Evolutionary conservation across 2,329 filamentous ascomycete species (phyloP), one percentile per base, ranked within the genome.

Genomic region (Ophiocordyceps camponoti-floridani): DNA sequence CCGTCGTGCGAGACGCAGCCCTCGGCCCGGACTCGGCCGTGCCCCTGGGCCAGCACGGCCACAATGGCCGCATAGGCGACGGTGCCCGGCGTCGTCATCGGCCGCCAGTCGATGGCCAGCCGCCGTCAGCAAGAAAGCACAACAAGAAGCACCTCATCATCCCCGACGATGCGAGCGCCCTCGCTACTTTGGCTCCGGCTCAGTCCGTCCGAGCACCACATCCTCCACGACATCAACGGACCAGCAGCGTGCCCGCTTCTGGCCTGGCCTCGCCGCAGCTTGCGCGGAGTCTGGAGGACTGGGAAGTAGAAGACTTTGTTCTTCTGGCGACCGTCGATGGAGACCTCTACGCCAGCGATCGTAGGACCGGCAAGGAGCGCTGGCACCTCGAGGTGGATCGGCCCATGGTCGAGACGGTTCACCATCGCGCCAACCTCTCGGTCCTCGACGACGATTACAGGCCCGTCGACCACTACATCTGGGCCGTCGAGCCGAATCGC

Each of bases 261-360:
- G 79, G 78, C 56, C 71, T 83, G 64, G 75, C 82, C 70, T 80
- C 84, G 83, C 83, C 81, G 81, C 82, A 84, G 62, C 73, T 74
- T 82, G 89, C 87, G 88, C 88, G 89, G 79, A 93, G 82, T 73
- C 73, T 96, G 76, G 82, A 88, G 77, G 89, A 95, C 70, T 96
- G 89, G 89, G 86, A 95, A 83, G 88, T 95, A 69, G 89, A 96
- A 84, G 88, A 96, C 73, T 94, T 95, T 77, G 84, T 96, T 69
- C 85, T 98, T 72, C 73, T 98, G 83, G 89, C 91, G 84, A 96
- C 91, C 76, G 84, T 96, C 77, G 88, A 96, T 73, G 91, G 91
- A 73, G 84, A 86, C 62, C 77, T 96, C 57, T 84, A 94, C 68
- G 88, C 89, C 61, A 79, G 79, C 63, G 86, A 95, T 68, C 78